A percentile compares a stretch with the other conserved stretches of the same genome.
phyloP scores from a whole-genome alignment of 768 basidiomycete genomes.

The Boletus huronensis region DNA sequence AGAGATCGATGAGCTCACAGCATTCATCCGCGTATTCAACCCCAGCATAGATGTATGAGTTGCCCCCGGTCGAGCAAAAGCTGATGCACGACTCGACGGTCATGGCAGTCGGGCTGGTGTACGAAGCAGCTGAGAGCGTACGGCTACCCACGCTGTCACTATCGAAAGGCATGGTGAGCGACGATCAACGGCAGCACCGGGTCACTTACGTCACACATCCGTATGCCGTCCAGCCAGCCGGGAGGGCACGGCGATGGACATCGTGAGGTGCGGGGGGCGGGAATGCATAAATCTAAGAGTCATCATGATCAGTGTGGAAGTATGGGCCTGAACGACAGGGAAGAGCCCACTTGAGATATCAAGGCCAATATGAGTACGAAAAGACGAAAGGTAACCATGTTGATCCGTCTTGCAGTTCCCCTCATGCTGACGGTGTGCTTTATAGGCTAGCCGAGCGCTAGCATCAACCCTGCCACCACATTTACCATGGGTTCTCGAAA shows the following conservation, averaged over 20 bases:
- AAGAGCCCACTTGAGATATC: no score
- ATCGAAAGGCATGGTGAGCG: conserved; percentile 5
- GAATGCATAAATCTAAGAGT: conserved; percentile 8
- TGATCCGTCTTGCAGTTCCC: no score
- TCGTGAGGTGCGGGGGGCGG: not conserved
- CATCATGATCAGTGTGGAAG: no score
- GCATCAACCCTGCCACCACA: no score
- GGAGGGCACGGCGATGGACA: conserved; percentile 34
- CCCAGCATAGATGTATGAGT: conserved; percentile 60
- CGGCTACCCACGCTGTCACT: conserved; percentile 60
- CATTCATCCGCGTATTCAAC: conserved; percentile 65
- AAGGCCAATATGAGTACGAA: no score
- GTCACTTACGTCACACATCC: conserved; percentile 61
- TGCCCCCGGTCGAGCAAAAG: conserved; percentile 37
- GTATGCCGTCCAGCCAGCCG: conserved; percentile 50
- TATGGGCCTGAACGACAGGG: no score
- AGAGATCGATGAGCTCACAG: conserved; percentile 40
- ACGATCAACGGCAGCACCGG: conserved; percentile 8
- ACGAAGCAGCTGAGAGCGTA: conserved; percentile 50
- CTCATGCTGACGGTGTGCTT: no score
- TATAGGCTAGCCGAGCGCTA: no score
- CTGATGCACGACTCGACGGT: conserved; percentile 53
- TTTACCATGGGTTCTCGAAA: no score
- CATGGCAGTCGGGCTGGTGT: conserved; percentile 49
- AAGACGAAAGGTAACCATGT: no score